phyloP scores from a whole-genome alignment of 495 filamentous ascomycete species.

The Hyphodiscus hymeniophilus region DNA sequence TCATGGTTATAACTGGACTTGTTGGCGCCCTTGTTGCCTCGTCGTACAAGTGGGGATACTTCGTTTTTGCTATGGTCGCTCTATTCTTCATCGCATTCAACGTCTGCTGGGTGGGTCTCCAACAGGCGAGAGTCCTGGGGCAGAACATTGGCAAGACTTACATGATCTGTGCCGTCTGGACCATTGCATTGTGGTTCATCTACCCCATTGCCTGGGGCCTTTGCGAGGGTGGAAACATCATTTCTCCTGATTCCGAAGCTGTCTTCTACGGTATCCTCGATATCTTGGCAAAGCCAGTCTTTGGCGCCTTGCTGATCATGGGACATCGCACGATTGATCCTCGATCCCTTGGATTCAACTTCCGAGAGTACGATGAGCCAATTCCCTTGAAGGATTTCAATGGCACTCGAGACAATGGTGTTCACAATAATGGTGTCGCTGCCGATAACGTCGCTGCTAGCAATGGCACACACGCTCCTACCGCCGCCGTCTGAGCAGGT shows the following conservation, averaged over 20 bases:
- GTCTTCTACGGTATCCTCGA: constrained; percentile 70
- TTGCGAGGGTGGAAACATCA: constrained; percentile 59
- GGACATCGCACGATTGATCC: constrained; percentile 49
- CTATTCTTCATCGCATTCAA: constrained; percentile 51
- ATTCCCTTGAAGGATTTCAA: background rate
- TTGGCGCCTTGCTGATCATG: constrained; percentile 44
- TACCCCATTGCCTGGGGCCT: constrained; percentile 67
- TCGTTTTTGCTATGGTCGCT: constrained; percentile 50
- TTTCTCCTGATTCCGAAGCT: constrained; percentile 53
- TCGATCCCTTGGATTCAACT: constrained; percentile 35
- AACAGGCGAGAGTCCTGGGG: constrained; percentile 45
- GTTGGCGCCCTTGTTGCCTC: constrained; percentile 50
- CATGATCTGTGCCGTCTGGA: constrained; percentile 39
- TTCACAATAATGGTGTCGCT: background rate
- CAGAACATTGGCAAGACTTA: constrained; percentile 49
- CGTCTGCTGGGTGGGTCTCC: constrained; percentile 42
- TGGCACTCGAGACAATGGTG: background rate
- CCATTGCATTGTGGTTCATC: constrained; percentile 50
- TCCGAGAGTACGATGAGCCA: constrained; percentile 17
- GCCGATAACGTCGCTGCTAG: background rate
- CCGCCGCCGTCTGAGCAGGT: background rate
- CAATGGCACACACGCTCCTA: background rate
- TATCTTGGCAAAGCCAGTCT: constrained; percentile 50
- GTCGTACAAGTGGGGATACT: constrained; percentile 64
- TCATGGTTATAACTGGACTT: constrained; percentile 58